A percentile compares a stretch with the other conserved stretches of the same genome.
Conservation (phyloP, 2,329 filamentous ascomycete species). For the Eurotiales sp. region DNA sequence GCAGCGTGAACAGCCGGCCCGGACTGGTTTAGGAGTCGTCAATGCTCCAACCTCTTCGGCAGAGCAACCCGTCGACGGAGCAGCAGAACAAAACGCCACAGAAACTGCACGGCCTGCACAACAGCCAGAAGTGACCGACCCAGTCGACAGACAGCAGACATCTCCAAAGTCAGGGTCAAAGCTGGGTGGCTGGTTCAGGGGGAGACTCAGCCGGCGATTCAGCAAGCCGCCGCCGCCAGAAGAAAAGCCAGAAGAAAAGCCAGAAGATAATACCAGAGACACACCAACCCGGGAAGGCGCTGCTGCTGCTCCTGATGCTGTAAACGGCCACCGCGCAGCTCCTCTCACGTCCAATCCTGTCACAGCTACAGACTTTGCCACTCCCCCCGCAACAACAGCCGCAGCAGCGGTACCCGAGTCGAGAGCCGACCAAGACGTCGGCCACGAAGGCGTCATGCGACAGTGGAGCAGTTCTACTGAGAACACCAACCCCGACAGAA, state of each 20-base stretch:
- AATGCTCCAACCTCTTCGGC: background rate
- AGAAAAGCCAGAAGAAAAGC: constrained; percentile 10
- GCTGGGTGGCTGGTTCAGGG: constrained; percentile 33
- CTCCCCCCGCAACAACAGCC: constrained; percentile 15
- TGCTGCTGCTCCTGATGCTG: background rate
- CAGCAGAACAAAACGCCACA: background rate
- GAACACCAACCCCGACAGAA: background rate
- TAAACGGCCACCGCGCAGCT: constrained; percentile 1
- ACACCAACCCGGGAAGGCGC: constrained; percentile 13
- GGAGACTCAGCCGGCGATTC: constrained; percentile 25
- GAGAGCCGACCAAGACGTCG: background rate
- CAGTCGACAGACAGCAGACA: constrained; percentile 8
- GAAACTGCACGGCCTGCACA: background rate
- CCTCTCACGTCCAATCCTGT: constrained; percentile 31
- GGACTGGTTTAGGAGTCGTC: background rate
- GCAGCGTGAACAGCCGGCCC: background rate
- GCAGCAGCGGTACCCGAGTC: constrained; percentile 5
- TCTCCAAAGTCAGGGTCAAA: constrained; percentile 30
- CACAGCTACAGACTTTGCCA: constrained; percentile 21
- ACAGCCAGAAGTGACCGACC: background rate
- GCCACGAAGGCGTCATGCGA: constrained; percentile 13
- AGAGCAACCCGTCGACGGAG: background rate
- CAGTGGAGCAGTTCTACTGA: constrained; percentile 17
- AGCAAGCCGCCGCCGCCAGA: constrained; percentile 21
- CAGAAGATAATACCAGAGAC: no score